Conservation (phyloP, 2,329 filamentous ascomycete genomes). For the Teratosphaeria viscida region DNA sequence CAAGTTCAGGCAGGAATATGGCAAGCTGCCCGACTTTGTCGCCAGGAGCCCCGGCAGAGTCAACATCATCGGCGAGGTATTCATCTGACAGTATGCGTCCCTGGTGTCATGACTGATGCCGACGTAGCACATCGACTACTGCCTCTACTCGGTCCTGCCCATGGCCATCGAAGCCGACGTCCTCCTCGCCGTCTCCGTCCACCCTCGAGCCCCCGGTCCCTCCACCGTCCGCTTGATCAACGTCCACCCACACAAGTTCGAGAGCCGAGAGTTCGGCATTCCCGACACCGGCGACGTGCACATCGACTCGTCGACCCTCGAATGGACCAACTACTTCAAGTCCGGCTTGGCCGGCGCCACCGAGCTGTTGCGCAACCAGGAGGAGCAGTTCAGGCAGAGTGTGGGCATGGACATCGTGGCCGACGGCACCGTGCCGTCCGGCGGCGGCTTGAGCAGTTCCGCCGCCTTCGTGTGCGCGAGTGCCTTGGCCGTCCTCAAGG, state of each 20-base stretch:
- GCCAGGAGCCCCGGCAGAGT: slow-evolving; percentile 86
- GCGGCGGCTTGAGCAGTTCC: slow-evolving; percentile 85
- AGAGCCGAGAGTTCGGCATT: slow-evolving; percentile 63
- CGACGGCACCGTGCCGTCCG: slow-evolving; percentile 83
- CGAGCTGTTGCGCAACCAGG: slow-evolving; percentile 61
- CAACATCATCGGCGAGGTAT: slow-evolving; percentile 85
- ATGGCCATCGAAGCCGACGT: slow-evolving; percentile 92
- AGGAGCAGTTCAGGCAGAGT: slow-evolving; percentile 49
- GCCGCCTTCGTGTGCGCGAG: slow-evolving; percentile 89
- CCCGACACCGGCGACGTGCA: slow-evolving; percentile 43
- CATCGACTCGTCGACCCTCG: slow-evolving; percentile 75
- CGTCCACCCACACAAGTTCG: slow-evolving; percentile 64
- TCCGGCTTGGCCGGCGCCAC: slow-evolving; percentile 76
- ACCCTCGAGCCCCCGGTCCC: slow-evolving; percentile 42
- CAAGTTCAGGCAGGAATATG: slow-evolving; percentile 61
- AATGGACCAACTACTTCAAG: slow-evolving; percentile 99
- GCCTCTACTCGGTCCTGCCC: slow-evolving; percentile 86
- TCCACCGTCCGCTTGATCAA: slow-evolving; percentile 70
- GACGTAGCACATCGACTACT: slow-evolving; percentile 82
- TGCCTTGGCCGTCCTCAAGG: slow-evolving; percentile 75
- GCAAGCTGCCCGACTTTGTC: slow-evolving; percentile 64
- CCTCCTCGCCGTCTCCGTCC: slow-evolving; percentile 64
- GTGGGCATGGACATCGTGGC: slow-evolving; percentile 78
- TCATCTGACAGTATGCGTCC: background rate
- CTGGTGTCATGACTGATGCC: background rate